Base-by-base conservation (phyloP, 805 yeast species). In the Saccharomycopsis sp. region DNA sequence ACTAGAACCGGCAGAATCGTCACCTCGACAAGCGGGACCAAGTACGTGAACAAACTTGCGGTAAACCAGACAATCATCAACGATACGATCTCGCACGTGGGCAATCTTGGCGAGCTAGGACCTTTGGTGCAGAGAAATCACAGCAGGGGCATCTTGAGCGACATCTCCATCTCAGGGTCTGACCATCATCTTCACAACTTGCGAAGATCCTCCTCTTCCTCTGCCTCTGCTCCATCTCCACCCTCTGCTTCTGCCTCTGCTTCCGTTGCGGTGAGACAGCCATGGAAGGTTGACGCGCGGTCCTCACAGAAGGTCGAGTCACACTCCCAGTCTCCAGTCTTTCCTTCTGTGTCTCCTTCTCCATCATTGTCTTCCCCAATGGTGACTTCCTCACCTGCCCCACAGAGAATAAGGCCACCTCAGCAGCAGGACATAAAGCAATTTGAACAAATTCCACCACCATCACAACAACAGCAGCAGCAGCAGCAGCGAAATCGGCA, bases 11-110 rank as follows among this genome's bases (percentile, higher is more conserved):
- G 49, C 2, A 26, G 34, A 13, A 23, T 39, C 18, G 35, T 22
- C 18, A 43, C 48, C 3, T 19, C 27, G 5, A 43, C 44, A 15
- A 27, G 36, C 8, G 48, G 48, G 13, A 25, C 29, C 20, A 39
- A 39, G 22, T 43, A 43, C 25, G 13, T 43, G 19, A 43, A 43
- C 38, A 26, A 20, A 7, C 21, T 40, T 30, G 43, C 43, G 5
- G 29, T 35, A 13, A 40, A 27, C 23, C 33, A 29, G 16, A 27
- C 32, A 4, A 40, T 40, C 19, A 39, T 39, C 21, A 39, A 39
- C 27, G 42, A 39, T 21, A 33, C 42, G 15, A 34, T 39, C 9
- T 39, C 42, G 1, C 42, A 39, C 13, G 38, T 39, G 8, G 42
- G 42, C 18, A 33, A 34, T 39, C 18, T 39, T 9, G 42, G 42